phyloP scores from a whole-genome alignment of 179 eudicot species.

The Camellia oleifera region DNA sequence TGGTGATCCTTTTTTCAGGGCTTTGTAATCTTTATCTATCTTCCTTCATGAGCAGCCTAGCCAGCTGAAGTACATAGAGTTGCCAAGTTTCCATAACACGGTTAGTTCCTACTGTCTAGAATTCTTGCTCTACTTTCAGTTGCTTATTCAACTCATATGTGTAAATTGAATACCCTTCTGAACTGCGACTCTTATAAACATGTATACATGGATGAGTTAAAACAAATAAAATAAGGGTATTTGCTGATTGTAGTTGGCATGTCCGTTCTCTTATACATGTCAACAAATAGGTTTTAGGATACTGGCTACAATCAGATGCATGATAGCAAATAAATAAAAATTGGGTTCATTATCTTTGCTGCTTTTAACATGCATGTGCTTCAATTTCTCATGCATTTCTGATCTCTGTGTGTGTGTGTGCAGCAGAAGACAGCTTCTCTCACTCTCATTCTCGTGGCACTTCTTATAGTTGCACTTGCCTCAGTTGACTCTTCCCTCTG shows the following conservation, averaged over 20 bases:
- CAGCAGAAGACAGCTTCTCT: conserved; percentile 81
- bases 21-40: conserved; percentile 14
- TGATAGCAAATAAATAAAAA: neutral
- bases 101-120: conserved; percentile 31
- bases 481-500: conserved; percentile 73
- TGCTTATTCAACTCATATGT: neutral
- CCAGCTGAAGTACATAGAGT: conserved; percentile 74
- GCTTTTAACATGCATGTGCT: conserved; percentile 5
- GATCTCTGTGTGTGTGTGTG: conserved; percentile 3
- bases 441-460: conserved; percentile 71
- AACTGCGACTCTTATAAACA: neutral
- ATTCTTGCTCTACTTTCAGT: neutral
- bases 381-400: conserved; percentile 6
- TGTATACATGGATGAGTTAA: neutral
- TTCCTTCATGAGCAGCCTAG: conserved; percentile 28
- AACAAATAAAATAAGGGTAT: neutral
- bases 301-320: neutral
- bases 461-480: conserved; percentile 73
- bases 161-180: neutral
- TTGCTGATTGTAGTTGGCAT: neutral
- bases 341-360: neutral
- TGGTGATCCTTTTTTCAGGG: conserved; percentile 17
- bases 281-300: neutral
- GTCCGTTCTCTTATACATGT: neutral
- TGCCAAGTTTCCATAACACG: conserved; percentile 85